Evolutionary conservation across 2,329 filamentous ascomycete genomes (phyloP).

Genomic region (Stemphylium lycopersici): DNA sequence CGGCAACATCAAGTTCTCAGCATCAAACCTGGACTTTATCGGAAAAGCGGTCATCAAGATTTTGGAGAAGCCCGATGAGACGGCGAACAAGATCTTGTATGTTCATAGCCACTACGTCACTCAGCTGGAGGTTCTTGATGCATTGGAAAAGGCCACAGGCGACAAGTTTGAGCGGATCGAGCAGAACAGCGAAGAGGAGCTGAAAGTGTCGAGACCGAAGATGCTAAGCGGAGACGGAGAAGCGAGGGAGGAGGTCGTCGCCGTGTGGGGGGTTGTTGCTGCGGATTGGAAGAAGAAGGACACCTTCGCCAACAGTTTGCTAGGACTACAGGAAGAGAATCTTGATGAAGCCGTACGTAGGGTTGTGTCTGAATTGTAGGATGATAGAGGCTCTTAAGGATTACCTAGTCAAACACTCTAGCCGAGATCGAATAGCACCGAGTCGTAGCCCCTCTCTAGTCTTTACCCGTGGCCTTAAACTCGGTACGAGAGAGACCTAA

Average conservation of each 20-base stretch:
- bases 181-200: constrained; percentile 43
- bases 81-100: constrained; percentile 64
- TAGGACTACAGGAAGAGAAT: constrained; percentile 41
- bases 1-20: constrained; percentile 61
- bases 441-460: no score
- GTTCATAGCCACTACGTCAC: constrained; percentile 64
- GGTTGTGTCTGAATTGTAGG: constrained; percentile 25
- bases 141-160: constrained; percentile 61
- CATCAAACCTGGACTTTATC: constrained; percentile 60
- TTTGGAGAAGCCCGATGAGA: constrained; percentile 53
- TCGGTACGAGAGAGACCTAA: no score
- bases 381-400: no score
- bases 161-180: constrained; percentile 57
- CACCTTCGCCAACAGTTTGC: constrained; percentile 40
- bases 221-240: constrained; percentile 43
- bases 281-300: constrained; percentile 42
- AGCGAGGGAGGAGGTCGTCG: constrained; percentile 42
- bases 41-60: constrained; percentile 60
- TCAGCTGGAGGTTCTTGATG: constrained; percentile 64
- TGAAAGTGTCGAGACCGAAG: constrained; percentile 34
- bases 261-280: constrained; percentile 43
- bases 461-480: no score
- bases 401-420: no score
- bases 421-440: no score
- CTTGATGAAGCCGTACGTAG: constrained; percentile 37